Conservation (phyloP, 1,284 basidiomycete species). For the Apiotrichum sp. region DNA sequence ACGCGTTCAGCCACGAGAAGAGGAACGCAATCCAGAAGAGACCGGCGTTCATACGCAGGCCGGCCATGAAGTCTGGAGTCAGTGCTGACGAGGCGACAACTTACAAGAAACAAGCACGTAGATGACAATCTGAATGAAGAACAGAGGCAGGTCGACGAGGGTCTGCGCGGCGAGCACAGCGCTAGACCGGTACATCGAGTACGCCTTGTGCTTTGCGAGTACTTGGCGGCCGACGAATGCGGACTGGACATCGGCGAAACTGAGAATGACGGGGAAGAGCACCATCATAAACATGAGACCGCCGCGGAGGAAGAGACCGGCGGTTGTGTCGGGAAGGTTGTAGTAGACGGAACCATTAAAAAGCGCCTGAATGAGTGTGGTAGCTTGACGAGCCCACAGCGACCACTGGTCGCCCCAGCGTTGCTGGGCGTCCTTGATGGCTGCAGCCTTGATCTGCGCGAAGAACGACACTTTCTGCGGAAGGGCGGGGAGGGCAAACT, state of each 20-base stretch:
- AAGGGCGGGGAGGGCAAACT: conserved; percentile 9
- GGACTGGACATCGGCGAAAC: conserved; percentile 64
- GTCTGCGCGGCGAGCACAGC: conserved; percentile 57
- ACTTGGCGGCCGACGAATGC: conserved; percentile 68
- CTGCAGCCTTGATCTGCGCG: conserved; percentile 34
- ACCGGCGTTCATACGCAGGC: conserved; percentile 21
- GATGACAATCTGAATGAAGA: conserved; percentile 39
- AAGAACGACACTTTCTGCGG: conserved; percentile 26
- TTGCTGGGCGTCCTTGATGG: conserved; percentile 38
- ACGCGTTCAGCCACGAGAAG: conserved; percentile 23
- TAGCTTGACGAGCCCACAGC: conserved; percentile 35
- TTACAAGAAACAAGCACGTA: conserved; percentile 42
- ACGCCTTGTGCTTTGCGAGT: conserved; percentile 53
- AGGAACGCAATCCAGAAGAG: conserved; percentile 42
- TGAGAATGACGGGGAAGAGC: conserved; percentile 50
- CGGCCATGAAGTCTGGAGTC: conserved; percentile 25
- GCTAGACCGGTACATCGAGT: conserved; percentile 46
- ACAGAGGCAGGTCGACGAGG: conserved; percentile 52
- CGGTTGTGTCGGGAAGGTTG: conserved; percentile 56
- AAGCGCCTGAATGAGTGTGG: conserved; percentile 29
- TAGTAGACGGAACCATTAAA: conserved; percentile 68
- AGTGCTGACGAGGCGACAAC: too few relatives aligned
- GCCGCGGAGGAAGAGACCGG: conserved; percentile 62
- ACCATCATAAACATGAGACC: conserved; percentile 54
- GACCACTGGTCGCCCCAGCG: conserved; percentile 35